These are phyloP conservation scores for Plasmodium falciparum DNA, from an alignment of 169 alveolate genomes.

Conservation along the genomic window DNA sequence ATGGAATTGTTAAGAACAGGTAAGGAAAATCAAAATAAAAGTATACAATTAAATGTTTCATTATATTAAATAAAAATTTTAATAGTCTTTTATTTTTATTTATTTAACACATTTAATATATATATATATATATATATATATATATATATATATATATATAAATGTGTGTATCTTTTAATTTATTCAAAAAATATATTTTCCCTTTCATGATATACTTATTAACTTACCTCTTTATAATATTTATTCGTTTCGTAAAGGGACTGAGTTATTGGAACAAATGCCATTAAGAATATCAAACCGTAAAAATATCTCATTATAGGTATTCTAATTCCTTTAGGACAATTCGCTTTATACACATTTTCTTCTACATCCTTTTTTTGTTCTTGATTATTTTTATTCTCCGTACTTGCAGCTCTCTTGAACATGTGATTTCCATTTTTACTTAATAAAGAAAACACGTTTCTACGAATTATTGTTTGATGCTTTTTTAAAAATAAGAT, in stretches of 20 bases:
- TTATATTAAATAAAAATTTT: too few species aligned
- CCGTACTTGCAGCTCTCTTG: constrained; percentile 15
- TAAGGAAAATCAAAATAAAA: too few species aligned
- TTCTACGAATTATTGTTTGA: constrained; percentile 4
- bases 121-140: background rate
- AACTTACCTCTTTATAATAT: constrained; percentile 59
- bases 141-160: too few species aligned
- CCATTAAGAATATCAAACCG: constrained; percentile 54
- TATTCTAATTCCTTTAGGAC: constrained; percentile 56
- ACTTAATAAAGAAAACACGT: background rate
- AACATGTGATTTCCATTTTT: constrained; percentile 2
- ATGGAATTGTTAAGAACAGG: background rate
- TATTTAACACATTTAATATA: background rate
- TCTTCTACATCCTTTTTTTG: background rate
- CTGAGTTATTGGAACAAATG: constrained; percentile 72
- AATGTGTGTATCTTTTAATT: too few species aligned
- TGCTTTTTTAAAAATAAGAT: constrained; percentile 13
- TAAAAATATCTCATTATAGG: constrained; percentile 66
- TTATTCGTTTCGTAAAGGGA: constrained; percentile 73
- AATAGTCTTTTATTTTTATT: too few species aligned
- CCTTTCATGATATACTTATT: background rate
- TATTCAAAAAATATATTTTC: background rate
- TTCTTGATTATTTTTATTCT: background rate
- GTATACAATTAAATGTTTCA: too few species aligned
- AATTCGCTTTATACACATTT: background rate